Evolutionary conservation across 371 early-diverging fungal genomes (phyloP).

Genomic region (Smittium culicis): DNA sequence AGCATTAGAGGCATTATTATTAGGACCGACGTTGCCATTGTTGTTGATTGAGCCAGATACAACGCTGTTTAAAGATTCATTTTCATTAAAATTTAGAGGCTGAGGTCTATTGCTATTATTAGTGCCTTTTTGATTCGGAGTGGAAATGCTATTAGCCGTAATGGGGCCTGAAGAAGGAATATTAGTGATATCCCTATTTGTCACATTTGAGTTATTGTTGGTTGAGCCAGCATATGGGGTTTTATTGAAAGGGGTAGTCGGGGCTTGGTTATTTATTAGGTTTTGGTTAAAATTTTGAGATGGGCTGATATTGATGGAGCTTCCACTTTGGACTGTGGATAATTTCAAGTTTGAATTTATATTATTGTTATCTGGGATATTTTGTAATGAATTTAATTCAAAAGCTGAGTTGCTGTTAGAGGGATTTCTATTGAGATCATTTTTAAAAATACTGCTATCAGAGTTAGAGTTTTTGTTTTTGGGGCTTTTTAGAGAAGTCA

Average conservation of each 20-base stretch:
- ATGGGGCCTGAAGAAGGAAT: neutral
- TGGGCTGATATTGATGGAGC: neutral
- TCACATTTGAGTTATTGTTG: neutral
- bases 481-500: neutral
- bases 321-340: neutral
- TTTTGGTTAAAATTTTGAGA: neutral
- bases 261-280: neutral
- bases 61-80: neutral
- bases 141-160: neutral
- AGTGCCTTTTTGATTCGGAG: neutral
- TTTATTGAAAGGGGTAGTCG: too few relatives aligned
- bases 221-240: too few relatives aligned
- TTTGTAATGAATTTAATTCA: neutral
- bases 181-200: neutral
- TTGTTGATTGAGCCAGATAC: neutral
- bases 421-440: neutral
- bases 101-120: neutral
- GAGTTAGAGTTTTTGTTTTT: neutral
- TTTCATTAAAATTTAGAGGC: neutral
- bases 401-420: neutral
- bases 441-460: neutral
- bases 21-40: too few relatives aligned
- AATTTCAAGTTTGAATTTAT: neutral
- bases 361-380: neutral
- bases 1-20: too few relatives aligned